Evolutionary conservation across 331 rosid species (phyloP).

Genomic region (Ulmus americana): DNA sequence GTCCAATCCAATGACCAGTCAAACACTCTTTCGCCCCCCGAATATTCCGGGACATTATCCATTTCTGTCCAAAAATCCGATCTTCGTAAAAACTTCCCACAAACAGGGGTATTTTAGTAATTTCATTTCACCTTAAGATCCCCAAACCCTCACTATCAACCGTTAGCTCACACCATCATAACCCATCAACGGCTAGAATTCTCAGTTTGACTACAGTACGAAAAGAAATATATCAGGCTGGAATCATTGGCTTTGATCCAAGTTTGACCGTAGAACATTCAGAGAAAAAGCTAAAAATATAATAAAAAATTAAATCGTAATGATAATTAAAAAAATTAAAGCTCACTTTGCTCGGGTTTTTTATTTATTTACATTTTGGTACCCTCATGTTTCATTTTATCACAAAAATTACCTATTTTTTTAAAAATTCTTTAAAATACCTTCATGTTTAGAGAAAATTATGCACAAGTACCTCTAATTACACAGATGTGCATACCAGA

Average conservation of each 20-base stretch:
- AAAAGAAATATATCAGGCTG: conserved; percentile 25
- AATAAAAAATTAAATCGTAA: background rate
- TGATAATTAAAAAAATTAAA: conserved; percentile 17
- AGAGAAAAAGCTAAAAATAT: conserved; percentile 1
- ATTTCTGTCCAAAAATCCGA: background rate
- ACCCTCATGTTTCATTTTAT: no score
- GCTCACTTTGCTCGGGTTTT: no score
- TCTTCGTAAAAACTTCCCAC: background rate
- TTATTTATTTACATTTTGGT: no score
- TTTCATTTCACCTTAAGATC: background rate
- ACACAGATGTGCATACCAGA: no score
- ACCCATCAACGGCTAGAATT: conserved; percentile 23
- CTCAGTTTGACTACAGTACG: conserved; percentile 51
- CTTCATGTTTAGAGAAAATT: no score
- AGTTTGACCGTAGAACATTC: conserved; percentile 53
- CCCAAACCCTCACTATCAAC: background rate
- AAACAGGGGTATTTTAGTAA: conserved; percentile 16
- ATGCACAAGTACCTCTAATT: no score
- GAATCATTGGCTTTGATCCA: conserved; percentile 58
- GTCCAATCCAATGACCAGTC: conserved; percentile 30
- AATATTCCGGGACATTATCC: conserved; percentile 22
- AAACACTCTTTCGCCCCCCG: conserved; percentile 16
- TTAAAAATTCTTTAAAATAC: no score
- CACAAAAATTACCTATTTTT: no score
- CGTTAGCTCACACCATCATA: conserved; percentile 18